Conservation (phyloP, 1,284 basidiomycete genomes). For the Ceratobasidium sp. region DNA sequence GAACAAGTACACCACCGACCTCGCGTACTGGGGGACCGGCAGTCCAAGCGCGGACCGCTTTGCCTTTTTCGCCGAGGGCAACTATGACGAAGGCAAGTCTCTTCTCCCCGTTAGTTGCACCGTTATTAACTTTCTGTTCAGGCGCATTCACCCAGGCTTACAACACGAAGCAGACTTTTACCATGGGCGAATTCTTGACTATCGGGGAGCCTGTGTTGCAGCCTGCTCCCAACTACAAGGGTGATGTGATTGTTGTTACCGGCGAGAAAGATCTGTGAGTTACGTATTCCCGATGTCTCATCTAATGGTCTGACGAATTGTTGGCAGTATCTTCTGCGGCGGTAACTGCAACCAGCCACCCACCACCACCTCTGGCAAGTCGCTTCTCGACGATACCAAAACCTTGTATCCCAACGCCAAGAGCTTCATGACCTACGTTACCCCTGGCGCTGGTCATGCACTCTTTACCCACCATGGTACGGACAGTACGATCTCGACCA, state of each 20-base stretch:
- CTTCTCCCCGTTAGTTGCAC: slow-evolving; percentile 19
- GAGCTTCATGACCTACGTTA: slow-evolving; percentile 33
- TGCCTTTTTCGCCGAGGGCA: slow-evolving; percentile 59
- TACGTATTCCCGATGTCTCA: slow-evolving; percentile 19
- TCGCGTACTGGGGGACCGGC: slow-evolving; percentile 53
- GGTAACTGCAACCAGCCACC: slow-evolving; percentile 49
- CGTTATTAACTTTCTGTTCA: slow-evolving; percentile 51
- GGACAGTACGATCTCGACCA: slow-evolving; percentile 16
- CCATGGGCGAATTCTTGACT: slow-evolving; percentile 56
- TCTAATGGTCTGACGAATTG: background rate
- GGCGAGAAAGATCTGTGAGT: slow-evolving; percentile 59
- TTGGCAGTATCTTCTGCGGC: slow-evolving; percentile 50
- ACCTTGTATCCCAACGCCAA: slow-evolving; percentile 24
- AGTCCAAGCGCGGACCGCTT: slow-evolving; percentile 55
- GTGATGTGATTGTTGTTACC: slow-evolving; percentile 59
- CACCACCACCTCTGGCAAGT: slow-evolving; percentile 42
- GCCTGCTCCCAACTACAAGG: slow-evolving; percentile 53
- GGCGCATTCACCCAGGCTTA: slow-evolving; percentile 49
- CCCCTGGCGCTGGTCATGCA: slow-evolving; percentile 38
- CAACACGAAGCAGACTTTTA: slow-evolving; percentile 54
- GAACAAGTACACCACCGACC: slow-evolving; percentile 5
- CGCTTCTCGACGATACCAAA: slow-evolving; percentile 34
- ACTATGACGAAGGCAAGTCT: slow-evolving; percentile 55
- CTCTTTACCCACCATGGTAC: slow-evolving; percentile 39
- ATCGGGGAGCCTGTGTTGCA: slow-evolving; percentile 50